Evolutionary conservation across 768 basidiomycete species (phyloP), one percentile per base, ranked within the genome.

Genomic region (Suillus brevipes): DNA sequence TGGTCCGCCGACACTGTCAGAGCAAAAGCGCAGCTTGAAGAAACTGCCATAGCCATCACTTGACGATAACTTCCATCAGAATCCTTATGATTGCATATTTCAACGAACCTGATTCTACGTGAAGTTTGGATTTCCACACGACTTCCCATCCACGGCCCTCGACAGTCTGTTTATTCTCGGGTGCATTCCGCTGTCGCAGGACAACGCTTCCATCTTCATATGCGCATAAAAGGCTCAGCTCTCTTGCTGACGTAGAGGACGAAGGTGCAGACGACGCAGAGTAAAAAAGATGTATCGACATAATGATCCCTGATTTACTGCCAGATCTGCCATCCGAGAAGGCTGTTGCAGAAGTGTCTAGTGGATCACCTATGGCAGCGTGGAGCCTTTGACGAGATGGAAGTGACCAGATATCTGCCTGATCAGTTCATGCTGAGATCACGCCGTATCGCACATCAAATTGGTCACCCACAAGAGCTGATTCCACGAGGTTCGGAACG

Each of bases 151-250:
- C 91, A 20, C 79, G 72, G 5, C 92, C 90, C 72, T 91, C 87
- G 4, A 94, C 79, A 0, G 77, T 83, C 55, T 78, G 77, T 53
- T 71, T 79, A 43, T 78, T 80, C 1, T 74, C 66, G 3, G 75
- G 70, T 14, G 70, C 53, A 4, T 77, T 77, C 63, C 86, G 88
- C 60, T 79, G 80, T 62, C 87, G 89, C 40, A 95, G 75, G 25
- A 84, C 84, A n/a, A 97, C 89, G n/a, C 85, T 82, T 0, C 97
- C 96, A 65, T 90, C 89, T 78, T 99, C 97, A 73, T 94, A 97
- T 1, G 86, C 92, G 45, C 87, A 83, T 0, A 96, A 73, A 6
- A 97, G 75, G 2, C 87, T 82, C 5, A 96, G 79, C 20, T 83
- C 81, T 13, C 72, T 73, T 14, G 68, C 68, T 0, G 73, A 72